phyloP scores from a whole-genome alignment of 169 alveolate species.

The Amoebophrya sp. region DNA sequence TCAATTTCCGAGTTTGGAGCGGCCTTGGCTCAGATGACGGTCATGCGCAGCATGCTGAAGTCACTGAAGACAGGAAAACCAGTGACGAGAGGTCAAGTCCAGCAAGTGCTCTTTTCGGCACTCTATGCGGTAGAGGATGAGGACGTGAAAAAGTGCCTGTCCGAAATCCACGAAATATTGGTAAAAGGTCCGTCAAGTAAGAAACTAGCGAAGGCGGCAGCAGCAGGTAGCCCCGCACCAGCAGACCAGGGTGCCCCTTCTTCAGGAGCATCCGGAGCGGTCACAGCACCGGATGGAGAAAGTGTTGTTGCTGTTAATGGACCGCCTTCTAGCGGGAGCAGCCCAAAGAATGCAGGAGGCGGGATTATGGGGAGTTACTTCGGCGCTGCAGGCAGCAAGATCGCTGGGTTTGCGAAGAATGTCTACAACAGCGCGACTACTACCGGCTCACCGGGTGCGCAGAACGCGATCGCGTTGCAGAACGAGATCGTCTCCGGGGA shows the following conservation, averaged over 20 bases:
- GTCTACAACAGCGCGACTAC: not conserved
- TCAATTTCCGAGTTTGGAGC: not conserved
- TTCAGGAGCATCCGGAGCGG: not conserved
- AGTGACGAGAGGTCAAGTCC: not conserved
- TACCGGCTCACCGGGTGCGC: not conserved
- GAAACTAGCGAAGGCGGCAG: not conserved
- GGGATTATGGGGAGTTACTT: not conserved
- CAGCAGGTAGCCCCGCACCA: not conserved
- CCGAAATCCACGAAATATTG: not conserved
- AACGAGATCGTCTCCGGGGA: not conserved
- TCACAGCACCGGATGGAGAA: not conserved
- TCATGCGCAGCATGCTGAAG: not conserved
- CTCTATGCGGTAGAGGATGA: not conserved
- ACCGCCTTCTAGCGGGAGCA: too few relatives aligned
- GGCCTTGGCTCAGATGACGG: slow-evolving; percentile 8
- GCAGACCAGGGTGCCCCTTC: not conserved
- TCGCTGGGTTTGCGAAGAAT: not conserved
- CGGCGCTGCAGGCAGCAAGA: too few relatives aligned
- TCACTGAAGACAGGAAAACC: not conserved
- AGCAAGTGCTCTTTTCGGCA: not conserved
- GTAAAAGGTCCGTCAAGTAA: too few relatives aligned
- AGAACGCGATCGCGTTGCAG: not conserved
- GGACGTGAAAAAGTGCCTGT: not conserved
- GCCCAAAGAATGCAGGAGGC: not conserved
- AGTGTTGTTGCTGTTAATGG: too few relatives aligned